These are phyloP conservation scores for Suhomyces canberraensis DNA, from an alignment of 805 yeast genomes.

Conservation along the genomic window DNA sequence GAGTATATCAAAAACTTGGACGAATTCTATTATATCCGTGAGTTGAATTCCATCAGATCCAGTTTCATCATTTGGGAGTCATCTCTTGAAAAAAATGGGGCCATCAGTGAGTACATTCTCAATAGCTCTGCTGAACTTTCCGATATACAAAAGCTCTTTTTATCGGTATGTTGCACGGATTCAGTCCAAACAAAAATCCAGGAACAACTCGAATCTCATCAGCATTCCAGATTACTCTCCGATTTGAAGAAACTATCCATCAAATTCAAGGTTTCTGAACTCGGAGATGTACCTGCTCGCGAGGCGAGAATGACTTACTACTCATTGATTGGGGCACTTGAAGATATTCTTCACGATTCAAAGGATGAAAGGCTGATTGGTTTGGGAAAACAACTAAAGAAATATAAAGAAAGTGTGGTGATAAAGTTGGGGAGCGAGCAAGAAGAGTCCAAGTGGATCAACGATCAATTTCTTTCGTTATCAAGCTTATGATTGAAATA, in stretches of 20 bases:
- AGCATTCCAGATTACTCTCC: slow-evolving; percentile 20
- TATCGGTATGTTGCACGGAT: slow-evolving; percentile 17
- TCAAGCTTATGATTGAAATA: too few relatives aligned
- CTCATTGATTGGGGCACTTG: slow-evolving; percentile 9
- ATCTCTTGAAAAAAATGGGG: slow-evolving; percentile 14
- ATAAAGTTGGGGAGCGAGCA: slow-evolving; percentile 3
- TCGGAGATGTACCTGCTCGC: slow-evolving; percentile 11
- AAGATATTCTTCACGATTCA: neutral
- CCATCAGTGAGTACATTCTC: slow-evolving; percentile 15
- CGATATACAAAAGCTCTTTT: slow-evolving; percentile 23
- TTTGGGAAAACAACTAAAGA: slow-evolving; percentile 1
- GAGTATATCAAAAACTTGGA: slow-evolving; percentile 25
- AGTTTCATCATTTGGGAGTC: slow-evolving; percentile 39
- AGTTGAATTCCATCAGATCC: slow-evolving; percentile 20
- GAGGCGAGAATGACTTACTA: slow-evolving; percentile 12
- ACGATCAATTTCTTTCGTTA: neutral
- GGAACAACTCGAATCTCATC: slow-evolving; percentile 10
- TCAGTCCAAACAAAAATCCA: slow-evolving; percentile 13
- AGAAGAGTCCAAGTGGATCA: slow-evolving; percentile 1
- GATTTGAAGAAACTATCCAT: slow-evolving; percentile 30
- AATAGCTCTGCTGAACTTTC: slow-evolving; percentile 14
- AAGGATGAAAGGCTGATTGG: neutral
- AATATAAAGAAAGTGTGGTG: slow-evolving; percentile 8
- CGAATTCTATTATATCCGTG: slow-evolving; percentile 21
- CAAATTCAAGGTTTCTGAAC: slow-evolving; percentile 24